Conservation (phyloP, 164 flowering plant species). For the Pachysandra terminalis region DNA sequence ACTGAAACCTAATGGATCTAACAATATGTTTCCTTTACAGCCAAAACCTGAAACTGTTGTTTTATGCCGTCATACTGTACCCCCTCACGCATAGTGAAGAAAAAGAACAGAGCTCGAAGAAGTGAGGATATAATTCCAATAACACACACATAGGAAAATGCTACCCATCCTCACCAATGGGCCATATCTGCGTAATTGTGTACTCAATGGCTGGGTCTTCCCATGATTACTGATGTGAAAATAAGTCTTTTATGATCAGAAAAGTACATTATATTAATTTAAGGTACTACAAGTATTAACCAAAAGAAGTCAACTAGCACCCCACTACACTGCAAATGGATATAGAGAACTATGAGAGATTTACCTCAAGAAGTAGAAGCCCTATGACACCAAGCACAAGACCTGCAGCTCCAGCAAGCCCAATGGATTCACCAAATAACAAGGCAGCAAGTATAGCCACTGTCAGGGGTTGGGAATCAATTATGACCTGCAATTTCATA, state of each 20-base stretch:
- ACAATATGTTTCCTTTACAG: too few species aligned
- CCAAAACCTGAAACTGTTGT: not conserved
- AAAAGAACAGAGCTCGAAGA: not conserved
- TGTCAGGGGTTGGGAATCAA: conserved; percentile 95
- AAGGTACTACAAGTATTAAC: too few species aligned
- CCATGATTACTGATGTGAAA: too few species aligned
- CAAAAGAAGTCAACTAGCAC: too few species aligned
- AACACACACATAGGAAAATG: not conserved
- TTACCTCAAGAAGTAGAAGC: conserved; percentile 91
- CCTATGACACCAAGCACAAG: conserved; percentile 87
- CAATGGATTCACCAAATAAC: conserved; percentile 91
- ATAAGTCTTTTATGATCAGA: too few species aligned
- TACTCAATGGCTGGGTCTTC: too few species aligned
- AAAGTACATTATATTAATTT: too few species aligned
- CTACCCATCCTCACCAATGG: too few species aligned
- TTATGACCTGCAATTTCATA: conserved; percentile 66
- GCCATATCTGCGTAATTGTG: too few species aligned
- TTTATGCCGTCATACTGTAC: not conserved
- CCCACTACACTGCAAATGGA: not conserved
- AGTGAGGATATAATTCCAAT: not conserved
- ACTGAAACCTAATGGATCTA: too few species aligned
- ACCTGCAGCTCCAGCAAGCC: conserved; percentile 68
- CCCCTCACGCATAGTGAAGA: not conserved
- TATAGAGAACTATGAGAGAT: not conserved
- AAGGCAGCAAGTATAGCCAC: conserved; percentile 86